Evolutionary conservation across 2,329 filamentous ascomycete genomes (phyloP).

Genomic region (Cordyceps farinosa): DNA sequence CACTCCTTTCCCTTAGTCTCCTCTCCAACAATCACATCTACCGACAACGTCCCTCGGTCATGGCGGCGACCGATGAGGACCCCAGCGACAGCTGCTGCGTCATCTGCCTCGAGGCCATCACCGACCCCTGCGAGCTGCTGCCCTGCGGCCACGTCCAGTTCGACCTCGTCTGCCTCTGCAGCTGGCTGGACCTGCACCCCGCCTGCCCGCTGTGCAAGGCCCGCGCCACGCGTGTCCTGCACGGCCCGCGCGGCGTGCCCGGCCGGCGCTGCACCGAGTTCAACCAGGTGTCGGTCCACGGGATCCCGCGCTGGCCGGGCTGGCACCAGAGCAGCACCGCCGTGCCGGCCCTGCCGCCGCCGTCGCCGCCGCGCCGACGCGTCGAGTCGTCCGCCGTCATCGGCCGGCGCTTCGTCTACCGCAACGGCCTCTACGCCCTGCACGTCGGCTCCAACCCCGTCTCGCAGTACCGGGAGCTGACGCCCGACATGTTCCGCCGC

Average conservation of each 20-base stretch:
- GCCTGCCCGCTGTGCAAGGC: constrained; percentile 77
- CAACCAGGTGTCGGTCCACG: background rate
- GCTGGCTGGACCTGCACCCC: constrained; percentile 71
- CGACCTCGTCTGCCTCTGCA: constrained; percentile 79
- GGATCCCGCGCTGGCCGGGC: background rate
- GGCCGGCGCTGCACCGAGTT: background rate
- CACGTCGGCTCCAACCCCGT: constrained; percentile 78
- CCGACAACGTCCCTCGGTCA: background rate
- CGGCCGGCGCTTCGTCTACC: constrained; percentile 70
- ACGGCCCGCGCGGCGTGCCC: constrained; percentile 47
- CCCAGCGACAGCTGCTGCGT: constrained; percentile 57
- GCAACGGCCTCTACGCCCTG: constrained; percentile 66
- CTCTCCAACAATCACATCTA: no score
- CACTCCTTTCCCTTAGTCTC: no score
- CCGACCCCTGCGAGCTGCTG: constrained; percentile 65
- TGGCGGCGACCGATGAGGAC: background rate
- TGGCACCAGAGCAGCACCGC: background rate
- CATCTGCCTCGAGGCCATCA: constrained; percentile 77
- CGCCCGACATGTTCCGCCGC: constrained; percentile 59
- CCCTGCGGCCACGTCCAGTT: constrained; percentile 80
- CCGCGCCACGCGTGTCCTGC: constrained; percentile 56
- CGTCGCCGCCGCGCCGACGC: no score
- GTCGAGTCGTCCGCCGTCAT: constrained; percentile 17
- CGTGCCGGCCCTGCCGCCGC: no score
- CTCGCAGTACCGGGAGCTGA: constrained; percentile 73